Evolutionary conservation across 441 rosid species (phyloP), one percentile per base, ranked within the genome.

Genomic region (Populus hybrid): DNA sequence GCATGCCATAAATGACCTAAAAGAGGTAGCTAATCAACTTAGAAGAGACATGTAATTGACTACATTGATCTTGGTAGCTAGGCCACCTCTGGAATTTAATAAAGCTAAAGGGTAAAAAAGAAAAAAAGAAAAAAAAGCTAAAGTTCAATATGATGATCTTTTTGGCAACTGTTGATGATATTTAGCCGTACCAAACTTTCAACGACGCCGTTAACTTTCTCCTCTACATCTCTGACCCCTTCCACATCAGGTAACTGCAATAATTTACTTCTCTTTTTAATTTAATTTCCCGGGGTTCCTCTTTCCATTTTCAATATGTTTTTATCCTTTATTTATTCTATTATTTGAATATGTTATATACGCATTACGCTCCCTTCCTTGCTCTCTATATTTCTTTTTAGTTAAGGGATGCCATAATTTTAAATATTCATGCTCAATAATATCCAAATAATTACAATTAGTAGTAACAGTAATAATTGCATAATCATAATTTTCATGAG

Each of bases 21-120:
- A 61, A 50, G 64, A 38, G 40, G 46, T 32, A 76, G 34, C 78
- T 68, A 76, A 32, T 75, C 63, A 71, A 72, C 67, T 78, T 72
- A 9, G 72, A 46, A 6, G 7, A 73, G 69, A 42, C 18, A 57
- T 24, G 1, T 26, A 26, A 26, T 26, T 26, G 28, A 26, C 2
- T 26, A 26, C 28, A 26, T 26, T 26, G 28, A 26, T 26, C 28
- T 24, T 24, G 24, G 24, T 24, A 24, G 24, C 28, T 2, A 2
- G 28, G 28, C 28, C 28, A 26, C 28, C 28, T 26, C 28, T 26
- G 28, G 28, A 24, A 24, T 24, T 24, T 24, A 24, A 24, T 24
- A 24, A 24, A 24, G 24, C 24, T 24, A 24, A 24, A 24, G 24
- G 24, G 24, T 24, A 24, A 24, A 24, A 24, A 24, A 24, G 24